A percentile compares a stretch with the other conserved stretches of the same genome.
Conservation (phyloP, 2,329 filamentous ascomycete species). For the Xylaria sp. region DNA sequence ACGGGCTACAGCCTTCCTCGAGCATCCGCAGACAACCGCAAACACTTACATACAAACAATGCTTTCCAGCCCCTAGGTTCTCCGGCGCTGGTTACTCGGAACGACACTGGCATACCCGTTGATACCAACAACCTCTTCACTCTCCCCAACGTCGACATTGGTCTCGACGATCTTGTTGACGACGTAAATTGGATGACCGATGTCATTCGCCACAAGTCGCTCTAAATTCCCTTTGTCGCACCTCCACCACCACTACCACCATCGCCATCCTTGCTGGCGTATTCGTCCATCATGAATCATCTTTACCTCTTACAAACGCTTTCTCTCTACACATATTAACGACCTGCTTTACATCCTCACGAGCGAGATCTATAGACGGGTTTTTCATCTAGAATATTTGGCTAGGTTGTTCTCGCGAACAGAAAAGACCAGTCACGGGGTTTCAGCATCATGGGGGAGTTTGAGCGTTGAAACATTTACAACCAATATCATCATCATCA, state of each 20-base stretch:
- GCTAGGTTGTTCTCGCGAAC: slow-evolving; percentile 34
- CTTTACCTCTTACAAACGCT: not conserved
- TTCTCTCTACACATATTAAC: slow-evolving; percentile 15
- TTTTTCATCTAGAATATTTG: slow-evolving; percentile 20
- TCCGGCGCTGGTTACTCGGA: slow-evolving; percentile 46
- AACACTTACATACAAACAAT: slow-evolving; percentile 35
- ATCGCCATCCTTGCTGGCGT: too few relatives aligned
- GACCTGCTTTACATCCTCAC: slow-evolving; percentile 12
- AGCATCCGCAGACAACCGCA: slow-evolving; percentile 41
- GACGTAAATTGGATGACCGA: slow-evolving; percentile 65
- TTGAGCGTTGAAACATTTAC: slow-evolving; percentile 20
- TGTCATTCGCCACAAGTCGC: slow-evolving; percentile 52
- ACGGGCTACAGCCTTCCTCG: slow-evolving; percentile 62
- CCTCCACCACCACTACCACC: not conserved
- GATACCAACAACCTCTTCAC: slow-evolving; percentile 43
- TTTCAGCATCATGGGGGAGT: slow-evolving; percentile 30
- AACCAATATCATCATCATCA: slow-evolving; percentile 5
- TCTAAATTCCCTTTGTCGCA: not conserved
- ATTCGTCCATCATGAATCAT: not conserved
- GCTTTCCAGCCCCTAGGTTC: slow-evolving; percentile 41
- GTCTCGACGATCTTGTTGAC: slow-evolving; percentile 51
- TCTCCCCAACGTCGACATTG: slow-evolving; percentile 47
- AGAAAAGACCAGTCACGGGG: slow-evolving; percentile 20
- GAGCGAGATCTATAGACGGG: slow-evolving; percentile 21
- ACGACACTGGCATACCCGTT: slow-evolving; percentile 41